Percentiles rank a stretch among this genome's conserved stretches.
Conservation (phyloP, 2,329 filamentous ascomycete species). For the Lizonia empirigonia region DNA sequence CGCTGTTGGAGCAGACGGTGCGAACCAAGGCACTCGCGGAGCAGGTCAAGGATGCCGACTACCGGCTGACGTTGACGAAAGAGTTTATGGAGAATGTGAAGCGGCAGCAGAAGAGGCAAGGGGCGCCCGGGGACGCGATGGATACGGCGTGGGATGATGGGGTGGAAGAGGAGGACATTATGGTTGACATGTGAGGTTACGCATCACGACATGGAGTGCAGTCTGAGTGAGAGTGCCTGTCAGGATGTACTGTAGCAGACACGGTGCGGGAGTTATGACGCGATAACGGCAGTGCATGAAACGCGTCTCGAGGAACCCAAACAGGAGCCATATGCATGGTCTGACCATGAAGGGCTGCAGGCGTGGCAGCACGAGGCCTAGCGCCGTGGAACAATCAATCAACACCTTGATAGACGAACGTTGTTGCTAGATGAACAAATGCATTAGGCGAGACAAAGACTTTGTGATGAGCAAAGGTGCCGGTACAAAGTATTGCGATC, state of each 20-base stretch:
- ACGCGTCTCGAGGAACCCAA: slow-evolving; percentile 24
- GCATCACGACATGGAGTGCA: too few species aligned
- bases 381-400: too few species aligned
- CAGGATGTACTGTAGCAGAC: too few species aligned
- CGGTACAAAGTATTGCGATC: too few species aligned
- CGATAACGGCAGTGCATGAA: slow-evolving; percentile 41
- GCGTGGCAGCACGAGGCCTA: neutral
- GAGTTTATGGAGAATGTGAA: slow-evolving; percentile 63
- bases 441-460: too few species aligned
- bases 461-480: too few species aligned
- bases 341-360: slow-evolving; percentile 8
- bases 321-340: slow-evolving; percentile 14
- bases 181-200: slow-evolving; percentile 46
- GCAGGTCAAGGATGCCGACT: slow-evolving; percentile 60
- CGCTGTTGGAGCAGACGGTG: slow-evolving; percentile 56
- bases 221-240: too few species aligned
- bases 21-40: slow-evolving; percentile 58
- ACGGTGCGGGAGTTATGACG: slow-evolving; percentile 27
- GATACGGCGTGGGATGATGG: slow-evolving; percentile 45
- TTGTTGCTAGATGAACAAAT: too few species aligned
- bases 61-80: slow-evolving; percentile 61
- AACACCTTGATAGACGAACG: too few species aligned
- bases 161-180: slow-evolving; percentile 48
- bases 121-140: slow-evolving; percentile 43
- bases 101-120: slow-evolving; percentile 52